Conservation (phyloP, 2,329 filamentous ascomycete genomes). For the Pyricularia sp. region DNA sequence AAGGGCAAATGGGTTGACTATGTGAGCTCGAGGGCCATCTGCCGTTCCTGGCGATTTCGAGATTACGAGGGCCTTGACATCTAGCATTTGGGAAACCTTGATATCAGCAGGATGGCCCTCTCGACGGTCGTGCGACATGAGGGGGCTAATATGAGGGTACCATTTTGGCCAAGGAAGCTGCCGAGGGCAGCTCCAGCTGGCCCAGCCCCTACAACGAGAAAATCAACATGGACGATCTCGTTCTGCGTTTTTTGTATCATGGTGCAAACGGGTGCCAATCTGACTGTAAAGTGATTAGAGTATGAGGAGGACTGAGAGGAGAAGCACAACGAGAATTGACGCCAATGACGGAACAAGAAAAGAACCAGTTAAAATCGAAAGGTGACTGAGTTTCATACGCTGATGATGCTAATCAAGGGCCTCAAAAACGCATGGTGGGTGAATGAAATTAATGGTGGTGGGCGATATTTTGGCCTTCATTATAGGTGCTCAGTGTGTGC, state of each 20-base stretch:
- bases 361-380: neutral
- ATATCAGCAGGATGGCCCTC: neutral
- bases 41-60: constrained; percentile 38
- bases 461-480: no score
- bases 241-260: neutral
- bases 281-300: neutral
- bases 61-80: constrained; percentile 34
- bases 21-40: constrained; percentile 48
- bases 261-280: neutral
- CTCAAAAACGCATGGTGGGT: no score
- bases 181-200: constrained; percentile 45
- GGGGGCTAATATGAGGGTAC: constrained; percentile 18
- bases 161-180: constrained; percentile 40
- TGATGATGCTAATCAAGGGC: no score
- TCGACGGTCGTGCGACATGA: constrained; percentile 19
- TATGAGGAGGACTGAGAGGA: neutral
- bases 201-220: constrained; percentile 40
- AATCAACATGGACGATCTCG: constrained; percentile 26
- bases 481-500: no score
- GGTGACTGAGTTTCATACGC: no score
- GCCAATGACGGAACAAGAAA: neutral
- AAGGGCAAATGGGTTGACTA: constrained; percentile 48
- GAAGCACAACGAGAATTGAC: neutral
- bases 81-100: neutral
- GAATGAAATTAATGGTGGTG: no score